Evolutionary conservation across 2,329 filamentous ascomycete species (phyloP).

Genomic region (Diaporthe helianthi): DNA sequence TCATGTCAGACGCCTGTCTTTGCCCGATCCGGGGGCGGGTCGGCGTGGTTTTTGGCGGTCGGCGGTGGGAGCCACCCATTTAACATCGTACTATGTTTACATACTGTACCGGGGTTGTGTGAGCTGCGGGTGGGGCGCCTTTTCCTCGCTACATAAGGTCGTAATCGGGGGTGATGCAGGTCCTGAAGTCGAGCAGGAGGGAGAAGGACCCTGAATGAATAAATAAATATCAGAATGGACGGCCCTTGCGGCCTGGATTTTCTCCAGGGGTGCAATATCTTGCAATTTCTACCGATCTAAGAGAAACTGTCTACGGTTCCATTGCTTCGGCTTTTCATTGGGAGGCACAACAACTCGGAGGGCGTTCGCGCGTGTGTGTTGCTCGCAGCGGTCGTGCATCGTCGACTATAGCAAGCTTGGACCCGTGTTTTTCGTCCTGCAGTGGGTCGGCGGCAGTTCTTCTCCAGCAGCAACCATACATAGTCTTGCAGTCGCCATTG

Average conservation of each 20-base stretch:
- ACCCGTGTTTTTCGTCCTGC: background rate
- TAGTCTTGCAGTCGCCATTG: background rate
- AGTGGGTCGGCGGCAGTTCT: background rate
- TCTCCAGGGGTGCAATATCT: background rate
- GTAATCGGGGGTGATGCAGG: background rate
- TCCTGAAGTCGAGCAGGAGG: background rate
- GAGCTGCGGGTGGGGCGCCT: background rate
- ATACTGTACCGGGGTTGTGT: background rate
- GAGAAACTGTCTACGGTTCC: background rate
- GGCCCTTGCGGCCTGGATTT: background rate
- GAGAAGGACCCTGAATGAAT: background rate
- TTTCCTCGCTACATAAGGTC: background rate
- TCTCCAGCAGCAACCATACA: background rate
- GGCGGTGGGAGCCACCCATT: background rate
- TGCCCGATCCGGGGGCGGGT: constrained; percentile 16
- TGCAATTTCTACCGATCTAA: background rate
- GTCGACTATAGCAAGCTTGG: background rate
- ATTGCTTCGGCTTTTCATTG: background rate
- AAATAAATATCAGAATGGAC: constrained; percentile 5
- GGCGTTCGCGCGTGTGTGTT: background rate
- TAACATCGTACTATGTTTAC: constrained; percentile 13
- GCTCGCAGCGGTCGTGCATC: background rate
- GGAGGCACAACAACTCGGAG: background rate
- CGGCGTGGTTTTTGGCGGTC: background rate
- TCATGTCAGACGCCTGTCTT: constrained; percentile 24